Percentiles rank a stretch among this genome's conserved stretches.
These are phyloP conservation scores for Capronia epimyces DNA, from an alignment of 2,329 filamentous ascomycete genomes.

Conservation along the genomic window DNA sequence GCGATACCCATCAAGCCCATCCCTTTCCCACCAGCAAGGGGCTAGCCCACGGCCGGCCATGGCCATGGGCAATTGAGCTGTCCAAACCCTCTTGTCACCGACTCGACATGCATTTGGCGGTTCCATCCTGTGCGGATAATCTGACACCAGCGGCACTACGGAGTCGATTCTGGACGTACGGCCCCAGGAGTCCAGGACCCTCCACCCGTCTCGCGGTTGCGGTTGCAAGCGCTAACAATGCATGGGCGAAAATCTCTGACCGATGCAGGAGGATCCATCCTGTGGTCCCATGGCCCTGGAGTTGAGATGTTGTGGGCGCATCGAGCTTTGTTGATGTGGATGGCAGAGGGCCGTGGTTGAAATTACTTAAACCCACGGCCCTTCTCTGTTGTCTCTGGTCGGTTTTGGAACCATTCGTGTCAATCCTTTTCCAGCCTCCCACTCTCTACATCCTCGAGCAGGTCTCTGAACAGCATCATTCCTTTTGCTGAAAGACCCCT, in stretches of 20 bases:
- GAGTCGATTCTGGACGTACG: conserved; percentile 2
- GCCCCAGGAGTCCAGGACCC: conserved; percentile 13
- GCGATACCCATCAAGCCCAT: conserved; percentile 10
- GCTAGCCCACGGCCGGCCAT: too few relatives aligned
- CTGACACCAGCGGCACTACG: conserved; percentile 5
- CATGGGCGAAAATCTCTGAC: conserved; percentile 26
- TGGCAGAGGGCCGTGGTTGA: conserved; percentile 2
- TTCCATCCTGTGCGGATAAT: conserved; percentile 7
- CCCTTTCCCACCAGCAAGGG: conserved; percentile 10
- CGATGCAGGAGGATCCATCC: conserved; percentile 13
- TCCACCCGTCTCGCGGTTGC: conserved; percentile 4
- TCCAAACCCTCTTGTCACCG: conserved; percentile 16
- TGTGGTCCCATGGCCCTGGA: conserved; percentile 12
- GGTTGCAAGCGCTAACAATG: conserved; percentile 12
- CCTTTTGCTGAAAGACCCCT: conserved; percentile 28
- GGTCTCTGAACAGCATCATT: conserved; percentile 31
- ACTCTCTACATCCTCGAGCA: conserved; percentile 23
- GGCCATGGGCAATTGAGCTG: conserved; percentile 9
- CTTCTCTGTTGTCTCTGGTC: conserved; percentile 19
- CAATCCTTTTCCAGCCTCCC: conserved; percentile 19
- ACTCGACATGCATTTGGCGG: conserved; percentile 8
- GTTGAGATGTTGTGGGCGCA: conserved; percentile 8
- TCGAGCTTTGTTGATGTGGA: conserved; percentile 19
- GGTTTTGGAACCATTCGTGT: conserved; percentile 22
- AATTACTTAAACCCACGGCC: conserved; percentile 22